A percentile compares a stretch with the other conserved stretches of the same genome.
Conservation (phyloP, 768 basidiomycete genomes). For the Macrocybe gigantea region DNA sequence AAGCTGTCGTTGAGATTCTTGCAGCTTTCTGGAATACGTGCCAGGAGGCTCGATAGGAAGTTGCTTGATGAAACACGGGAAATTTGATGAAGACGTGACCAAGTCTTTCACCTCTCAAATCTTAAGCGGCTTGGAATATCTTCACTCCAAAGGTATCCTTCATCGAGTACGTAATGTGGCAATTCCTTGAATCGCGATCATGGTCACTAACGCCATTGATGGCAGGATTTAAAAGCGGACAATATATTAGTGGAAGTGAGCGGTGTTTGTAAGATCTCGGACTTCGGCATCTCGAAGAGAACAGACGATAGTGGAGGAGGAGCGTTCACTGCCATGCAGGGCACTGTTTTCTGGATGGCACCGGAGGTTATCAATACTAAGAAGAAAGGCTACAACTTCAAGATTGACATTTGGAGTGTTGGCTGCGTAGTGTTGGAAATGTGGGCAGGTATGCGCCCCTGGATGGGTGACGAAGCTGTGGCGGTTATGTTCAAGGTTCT, state of each 20-base stretch:
- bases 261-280: conserved; percentile 95
- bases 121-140: conserved; percentile 83
- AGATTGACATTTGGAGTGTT: conserved; percentile 98
- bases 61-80: conserved; percentile 85
- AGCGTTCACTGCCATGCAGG: conserved; percentile 93
- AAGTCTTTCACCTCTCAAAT: conserved; percentile 93
- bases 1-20: neutral
- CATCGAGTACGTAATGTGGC: conserved; percentile 63
- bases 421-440: conserved; percentile 99
- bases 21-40: conserved; percentile 96
- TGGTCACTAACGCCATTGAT: conserved; percentile 4
- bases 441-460: conserved; percentile 96
- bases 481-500: conserved; percentile 91
- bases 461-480: conserved; percentile 85
- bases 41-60: conserved; percentile 94
- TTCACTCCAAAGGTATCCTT: conserved; percentile 87
- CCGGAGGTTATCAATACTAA: conserved; percentile 88
- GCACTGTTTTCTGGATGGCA: conserved; percentile 99
- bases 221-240: conserved; percentile 92
- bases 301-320: conserved; percentile 80
- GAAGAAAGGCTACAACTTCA: conserved; percentile 90
- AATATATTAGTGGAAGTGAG: conserved; percentile 94
- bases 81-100: conserved; percentile 87
- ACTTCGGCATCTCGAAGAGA: conserved; percentile 98
- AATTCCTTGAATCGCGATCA: neutral